Conservation (phyloP, 2,329 filamentous ascomycete species). For the Calonectria multiphialidica region DNA sequence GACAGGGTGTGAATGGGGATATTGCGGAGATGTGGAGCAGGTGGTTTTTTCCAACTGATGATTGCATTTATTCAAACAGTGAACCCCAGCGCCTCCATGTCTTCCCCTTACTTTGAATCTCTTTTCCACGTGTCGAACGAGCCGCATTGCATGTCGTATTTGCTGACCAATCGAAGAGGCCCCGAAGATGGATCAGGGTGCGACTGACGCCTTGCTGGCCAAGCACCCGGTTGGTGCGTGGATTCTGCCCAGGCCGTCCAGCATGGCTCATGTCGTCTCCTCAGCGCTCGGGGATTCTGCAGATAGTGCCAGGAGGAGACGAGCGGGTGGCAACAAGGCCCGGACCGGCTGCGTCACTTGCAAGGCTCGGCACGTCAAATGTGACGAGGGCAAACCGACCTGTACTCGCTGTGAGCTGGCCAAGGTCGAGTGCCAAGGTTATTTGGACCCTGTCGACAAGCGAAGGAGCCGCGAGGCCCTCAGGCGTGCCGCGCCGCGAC, state of each 20-base stretch:
- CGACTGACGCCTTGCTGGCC: not conserved
- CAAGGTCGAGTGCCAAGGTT: not conserved
- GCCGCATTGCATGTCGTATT: not conserved
- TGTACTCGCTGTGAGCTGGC: not conserved
- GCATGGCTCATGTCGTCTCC: not conserved
- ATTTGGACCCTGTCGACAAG: not conserved
- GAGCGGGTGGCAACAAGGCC: not conserved
- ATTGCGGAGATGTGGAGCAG: not conserved
- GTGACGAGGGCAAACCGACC: slow-evolving; percentile 2
- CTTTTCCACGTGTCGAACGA: not conserved
- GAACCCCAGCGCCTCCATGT: not conserved
- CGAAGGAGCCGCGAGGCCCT: not conserved
- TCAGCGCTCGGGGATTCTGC: not conserved
- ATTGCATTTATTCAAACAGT: not conserved
- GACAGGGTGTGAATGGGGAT: not conserved
- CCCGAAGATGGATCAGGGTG: not conserved
- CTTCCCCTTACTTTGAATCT: not conserved
- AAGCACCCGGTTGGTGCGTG: not conserved
- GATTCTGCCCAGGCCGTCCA: not conserved
- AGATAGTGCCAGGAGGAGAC: not conserved
- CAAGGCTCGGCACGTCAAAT: slow-evolving; percentile 8
- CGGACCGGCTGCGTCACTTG: slow-evolving; percentile 5
- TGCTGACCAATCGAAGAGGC: not conserved
- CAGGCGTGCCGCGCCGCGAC: not conserved
- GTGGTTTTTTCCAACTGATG: not conserved